Conservation (phyloP, 2,329 filamentous ascomycete species). For the Pseudogymnoascus sp. region DNA sequence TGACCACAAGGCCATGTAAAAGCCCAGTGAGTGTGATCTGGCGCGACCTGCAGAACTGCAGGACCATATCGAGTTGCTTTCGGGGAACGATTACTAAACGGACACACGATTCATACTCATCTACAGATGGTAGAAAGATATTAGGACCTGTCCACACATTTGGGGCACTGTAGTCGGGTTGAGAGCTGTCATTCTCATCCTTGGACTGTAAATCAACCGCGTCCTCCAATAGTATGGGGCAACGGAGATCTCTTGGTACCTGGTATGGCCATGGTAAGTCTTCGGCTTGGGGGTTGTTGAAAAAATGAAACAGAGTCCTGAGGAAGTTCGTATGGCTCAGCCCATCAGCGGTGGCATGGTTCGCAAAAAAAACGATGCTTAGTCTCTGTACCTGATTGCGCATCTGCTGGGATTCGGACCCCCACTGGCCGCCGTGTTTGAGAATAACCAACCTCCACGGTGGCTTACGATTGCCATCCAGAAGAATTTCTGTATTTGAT, state of each 20-base stretch:
- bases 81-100: background rate
- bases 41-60: constrained; percentile 9
- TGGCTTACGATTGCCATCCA: constrained; percentile 16
- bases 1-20: constrained; percentile 18
- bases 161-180: background rate
- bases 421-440: constrained; percentile 11
- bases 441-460: constrained; percentile 20
- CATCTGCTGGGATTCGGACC: background rate
- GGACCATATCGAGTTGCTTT: background rate
- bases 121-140: background rate
- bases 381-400: constrained; percentile 10
- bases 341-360: constrained; percentile 16
- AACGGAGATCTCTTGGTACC: background rate
- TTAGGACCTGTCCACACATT: background rate
- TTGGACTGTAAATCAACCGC: background rate
- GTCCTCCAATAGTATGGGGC: background rate
- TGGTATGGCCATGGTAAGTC: background rate
- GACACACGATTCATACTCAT: background rate
- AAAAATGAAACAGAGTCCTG: constrained; percentile 15
- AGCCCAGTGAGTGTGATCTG: constrained; percentile 20
- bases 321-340: constrained; percentile 18
- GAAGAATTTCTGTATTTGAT: background rate
- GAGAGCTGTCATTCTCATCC: background rate
- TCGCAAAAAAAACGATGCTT: constrained; percentile 16
- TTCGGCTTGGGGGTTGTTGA: constrained; percentile 7